Evolutionary conservation across 176 grass and related monocot genomes (phyloP), one percentile per base, ranked within the genome.

Genomic region (Urochloa ruziziensis): DNA sequence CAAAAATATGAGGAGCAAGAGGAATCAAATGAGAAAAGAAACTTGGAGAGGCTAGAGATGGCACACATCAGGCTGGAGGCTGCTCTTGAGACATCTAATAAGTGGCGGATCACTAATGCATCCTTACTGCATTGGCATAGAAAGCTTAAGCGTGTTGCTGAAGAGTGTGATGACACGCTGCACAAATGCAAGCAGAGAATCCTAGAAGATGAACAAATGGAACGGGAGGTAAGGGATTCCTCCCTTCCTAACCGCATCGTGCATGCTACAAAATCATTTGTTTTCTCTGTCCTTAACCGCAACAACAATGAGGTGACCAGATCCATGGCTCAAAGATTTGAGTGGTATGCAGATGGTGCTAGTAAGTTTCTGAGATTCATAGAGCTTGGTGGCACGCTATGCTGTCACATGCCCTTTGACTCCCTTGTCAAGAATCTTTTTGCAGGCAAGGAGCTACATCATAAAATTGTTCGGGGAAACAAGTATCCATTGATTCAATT

Each of bases 331-430:
- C 14, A 10, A 33, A 57, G 49, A 4, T 81, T 81, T 59, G 79
- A 81, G 17, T 69, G 64, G 65, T 70, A 70, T 4, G 65, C 51
- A 2, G 49, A 58, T n/a, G 24, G 79, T n/a, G 79, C 65, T 21
- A 18, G 51, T 0, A 49, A 81, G 35, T 70, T 81, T 19, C 18
- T 70, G 9, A 80, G 77, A 48, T 71, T 48, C 40, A 7, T 29
- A 14, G n/a, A 47, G 42, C 6, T 29, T 48, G 68, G 69, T 72
- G 69, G 25, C n/a, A 49, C 69, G 25, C 43, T 43, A 10, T 2
- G 10, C 28, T 3, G 60, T 25, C 43, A 48, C 63, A 49, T 72
- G 14, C 1, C 24, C 44, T 10, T 49, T 9, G 1, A 49, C 25
- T 30, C 69, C 4, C 16, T 49, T 72, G 15, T 30, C 70, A 51